These are phyloP conservation scores for Aspergillus ochraceus DNA, from an alignment of 2,329 filamentous ascomycete species.

Conservation along the genomic window DNA sequence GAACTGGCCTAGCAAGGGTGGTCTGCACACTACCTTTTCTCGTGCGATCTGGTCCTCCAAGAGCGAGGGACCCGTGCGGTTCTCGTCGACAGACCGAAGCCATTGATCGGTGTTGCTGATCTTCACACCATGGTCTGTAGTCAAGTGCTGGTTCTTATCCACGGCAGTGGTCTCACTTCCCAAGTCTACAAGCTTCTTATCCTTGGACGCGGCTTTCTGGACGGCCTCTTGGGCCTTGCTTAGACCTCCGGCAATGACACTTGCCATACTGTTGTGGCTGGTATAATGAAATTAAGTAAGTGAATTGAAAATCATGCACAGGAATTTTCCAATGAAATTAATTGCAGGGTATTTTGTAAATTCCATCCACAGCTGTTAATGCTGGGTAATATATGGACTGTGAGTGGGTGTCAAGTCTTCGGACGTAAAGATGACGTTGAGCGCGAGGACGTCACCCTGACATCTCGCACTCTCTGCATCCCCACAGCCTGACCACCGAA, in stretches of 20 bases:
- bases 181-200: constrained; percentile 63
- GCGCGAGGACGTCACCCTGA: background rate
- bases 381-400: background rate
- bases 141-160: constrained; percentile 61
- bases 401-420: background rate
- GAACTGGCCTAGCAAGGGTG: constrained; percentile 27
- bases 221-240: constrained; percentile 31
- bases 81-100: constrained; percentile 64
- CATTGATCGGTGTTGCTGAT: constrained; percentile 74
- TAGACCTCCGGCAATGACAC: constrained; percentile 27
- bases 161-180: constrained; percentile 59
- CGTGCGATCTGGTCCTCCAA: constrained; percentile 71
- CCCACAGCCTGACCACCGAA: background rate
- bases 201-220: constrained; percentile 23
- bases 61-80: constrained; percentile 65
- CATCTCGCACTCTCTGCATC: background rate
- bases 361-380: too few species aligned
- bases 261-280: constrained; percentile 22
- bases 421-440: background rate
- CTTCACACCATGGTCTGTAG: constrained; percentile 75
- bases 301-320: background rate
- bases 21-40: constrained; percentile 67
- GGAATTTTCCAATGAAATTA: background rate
- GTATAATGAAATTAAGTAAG: background rate
- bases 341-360: background rate